These are phyloP conservation scores for Colletotrichum tofieldiae DNA, from an alignment of 2,329 filamentous ascomycete genomes.

Conservation along the genomic window DNA sequence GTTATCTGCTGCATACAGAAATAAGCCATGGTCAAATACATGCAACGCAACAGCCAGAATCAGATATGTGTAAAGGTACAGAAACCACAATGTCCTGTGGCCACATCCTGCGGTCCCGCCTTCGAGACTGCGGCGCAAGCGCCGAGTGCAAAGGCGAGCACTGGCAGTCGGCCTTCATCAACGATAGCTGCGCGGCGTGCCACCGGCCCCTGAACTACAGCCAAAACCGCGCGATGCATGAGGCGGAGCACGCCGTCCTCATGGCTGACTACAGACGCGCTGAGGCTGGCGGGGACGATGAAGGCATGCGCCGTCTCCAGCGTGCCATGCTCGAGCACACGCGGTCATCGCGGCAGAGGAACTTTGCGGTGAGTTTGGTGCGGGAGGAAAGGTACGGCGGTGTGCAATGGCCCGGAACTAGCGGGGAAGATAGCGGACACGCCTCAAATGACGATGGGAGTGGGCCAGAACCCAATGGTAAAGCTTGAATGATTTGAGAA, in stretches of 20 bases:
- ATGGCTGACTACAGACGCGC: conserved; percentile 49
- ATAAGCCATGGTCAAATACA: background rate
- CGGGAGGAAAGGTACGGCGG: conserved; percentile 16
- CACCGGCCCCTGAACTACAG: conserved; percentile 49
- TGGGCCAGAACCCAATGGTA: background rate
- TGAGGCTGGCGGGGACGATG: conserved; percentile 45
- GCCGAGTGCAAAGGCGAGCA: conserved; percentile 23
- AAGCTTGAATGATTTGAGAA: conserved; percentile 9
- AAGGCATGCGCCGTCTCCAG: conserved; percentile 47
- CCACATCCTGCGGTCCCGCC: conserved; percentile 45
- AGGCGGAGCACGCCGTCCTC: conserved; percentile 48
- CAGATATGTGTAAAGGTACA: conserved; percentile 47
- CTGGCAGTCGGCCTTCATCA: conserved; percentile 45
- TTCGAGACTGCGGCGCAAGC: conserved; percentile 39
- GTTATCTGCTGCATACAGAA: too few species aligned
- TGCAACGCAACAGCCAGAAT: background rate
- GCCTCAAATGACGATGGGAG: background rate
- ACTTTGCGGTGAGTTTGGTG: conserved; percentile 31
- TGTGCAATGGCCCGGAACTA: conserved; percentile 22
- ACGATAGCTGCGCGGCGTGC: conserved; percentile 57
- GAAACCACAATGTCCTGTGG: conserved; percentile 48
- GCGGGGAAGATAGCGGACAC: background rate
- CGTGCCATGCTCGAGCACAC: conserved; percentile 43
- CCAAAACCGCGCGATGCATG: conserved; percentile 48
- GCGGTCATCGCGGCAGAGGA: conserved; percentile 23